phyloP scores from a whole-genome alignment of 768 basidiomycete species.

The Cystofilobasidium bisporidii region DNA sequence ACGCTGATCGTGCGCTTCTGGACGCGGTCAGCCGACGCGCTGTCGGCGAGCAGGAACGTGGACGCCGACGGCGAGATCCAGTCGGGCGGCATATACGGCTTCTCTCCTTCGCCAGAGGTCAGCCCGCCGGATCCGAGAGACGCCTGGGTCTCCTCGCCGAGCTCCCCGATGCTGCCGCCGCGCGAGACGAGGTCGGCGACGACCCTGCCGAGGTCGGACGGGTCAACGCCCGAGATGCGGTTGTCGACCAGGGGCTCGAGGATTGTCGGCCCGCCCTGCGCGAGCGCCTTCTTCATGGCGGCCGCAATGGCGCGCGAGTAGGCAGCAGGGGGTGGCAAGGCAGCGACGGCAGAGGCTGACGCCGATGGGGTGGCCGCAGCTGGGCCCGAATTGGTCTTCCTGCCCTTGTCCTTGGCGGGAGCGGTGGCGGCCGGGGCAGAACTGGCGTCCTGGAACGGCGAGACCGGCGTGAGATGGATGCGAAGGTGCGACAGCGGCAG shows the following conservation, averaged over 20 bases:
- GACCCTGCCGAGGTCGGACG: constrained; percentile 62
- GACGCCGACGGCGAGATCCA: constrained; percentile 63
- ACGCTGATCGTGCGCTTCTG: constrained; percentile 61
- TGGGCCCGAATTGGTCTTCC: background rate
- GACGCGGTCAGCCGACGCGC: constrained; percentile 40
- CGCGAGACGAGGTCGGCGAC: constrained; percentile 77
- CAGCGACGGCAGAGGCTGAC: background rate
- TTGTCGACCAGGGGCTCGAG: constrained; percentile 69
- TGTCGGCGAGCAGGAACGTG: constrained; percentile 34
- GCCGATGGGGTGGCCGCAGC: background rate
- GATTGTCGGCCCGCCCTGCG: constrained; percentile 57
- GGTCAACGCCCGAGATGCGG: constrained; percentile 58
- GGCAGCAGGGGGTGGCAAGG: constrained; percentile 47
- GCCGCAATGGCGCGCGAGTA: constrained; percentile 53
- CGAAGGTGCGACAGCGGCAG: constrained; percentile 58
- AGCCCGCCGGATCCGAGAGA: constrained; percentile 19
- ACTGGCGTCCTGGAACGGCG: constrained; percentile 42
- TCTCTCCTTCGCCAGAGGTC: constrained; percentile 46
- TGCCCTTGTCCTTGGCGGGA: background rate
- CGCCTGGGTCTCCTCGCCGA: constrained; percentile 47
- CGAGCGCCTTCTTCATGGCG: constrained; percentile 55
- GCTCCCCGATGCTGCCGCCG: constrained; percentile 65
- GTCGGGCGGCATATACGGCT: constrained; percentile 63
- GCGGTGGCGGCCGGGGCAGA: background rate
- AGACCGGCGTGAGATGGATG: constrained; percentile 49